These are phyloP conservation scores for Tinospora cordifolia DNA, from an alignment of 164 flowering plant species.

Conservation along the genomic window DNA sequence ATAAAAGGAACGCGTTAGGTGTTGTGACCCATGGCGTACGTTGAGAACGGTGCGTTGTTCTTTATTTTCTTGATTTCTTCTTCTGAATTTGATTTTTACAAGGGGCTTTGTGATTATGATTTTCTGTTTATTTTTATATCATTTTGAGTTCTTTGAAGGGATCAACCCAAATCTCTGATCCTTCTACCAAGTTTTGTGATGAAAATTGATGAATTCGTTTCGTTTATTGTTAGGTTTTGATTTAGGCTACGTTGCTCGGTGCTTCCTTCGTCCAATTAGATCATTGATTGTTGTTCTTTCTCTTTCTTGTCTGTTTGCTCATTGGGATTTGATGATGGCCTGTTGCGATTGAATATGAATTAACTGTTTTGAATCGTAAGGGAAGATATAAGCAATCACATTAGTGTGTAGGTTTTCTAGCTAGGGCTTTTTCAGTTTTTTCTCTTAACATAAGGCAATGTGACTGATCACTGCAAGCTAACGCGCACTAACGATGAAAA, in stretches of 20 bases:
- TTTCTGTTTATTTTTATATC: background rate
- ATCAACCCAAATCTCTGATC: background rate
- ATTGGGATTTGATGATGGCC: too few species aligned
- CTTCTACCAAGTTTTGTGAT: background rate
- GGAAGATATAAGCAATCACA: too few species aligned
- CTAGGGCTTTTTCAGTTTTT: too few species aligned
- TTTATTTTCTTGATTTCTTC: slow-evolving; percentile 2
- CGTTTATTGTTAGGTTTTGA: background rate
- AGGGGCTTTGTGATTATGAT: background rate
- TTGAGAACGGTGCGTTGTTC: slow-evolving; percentile 40
- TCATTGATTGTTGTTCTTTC: too few species aligned
- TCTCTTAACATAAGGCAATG: too few species aligned
- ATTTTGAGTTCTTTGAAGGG: background rate
- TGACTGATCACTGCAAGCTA: too few species aligned
- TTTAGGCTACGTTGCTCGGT: background rate
- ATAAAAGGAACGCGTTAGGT: background rate
- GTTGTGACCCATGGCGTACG: slow-evolving; percentile 43
- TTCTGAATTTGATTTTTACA: background rate
- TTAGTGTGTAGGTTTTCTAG: too few species aligned
- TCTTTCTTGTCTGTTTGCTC: too few species aligned
- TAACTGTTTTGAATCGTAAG: too few species aligned
- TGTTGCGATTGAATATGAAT: too few species aligned
- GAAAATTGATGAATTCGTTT: background rate
- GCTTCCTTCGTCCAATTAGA: too few species aligned
- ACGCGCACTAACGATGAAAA: too few species aligned